phyloP scores from a whole-genome alignment of 2,329 filamentous ascomycete species.

The Alternaria sp. region DNA sequence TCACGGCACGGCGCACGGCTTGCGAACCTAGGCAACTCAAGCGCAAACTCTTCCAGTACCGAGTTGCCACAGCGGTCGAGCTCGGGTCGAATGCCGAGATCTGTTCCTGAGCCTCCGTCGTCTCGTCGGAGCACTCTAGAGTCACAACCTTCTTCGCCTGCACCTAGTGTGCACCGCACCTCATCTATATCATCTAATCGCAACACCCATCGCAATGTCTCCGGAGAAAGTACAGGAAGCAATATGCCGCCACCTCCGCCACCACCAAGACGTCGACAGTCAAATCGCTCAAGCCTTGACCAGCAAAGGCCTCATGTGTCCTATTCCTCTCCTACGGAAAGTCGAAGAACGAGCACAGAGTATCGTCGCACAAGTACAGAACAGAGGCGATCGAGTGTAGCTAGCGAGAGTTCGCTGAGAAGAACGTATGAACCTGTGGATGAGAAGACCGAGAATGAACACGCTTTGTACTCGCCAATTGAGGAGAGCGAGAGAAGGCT shows the following conservation, averaged over 20 bases:
- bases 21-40: constrained; percentile 32
- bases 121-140: constrained; percentile 39
- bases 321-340: constrained; percentile 32
- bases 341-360: constrained; percentile 39
- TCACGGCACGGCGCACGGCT: constrained; percentile 44
- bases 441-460: constrained; percentile 30
- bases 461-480: constrained; percentile 37
- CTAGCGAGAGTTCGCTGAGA: constrained; percentile 44
- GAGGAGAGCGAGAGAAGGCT: constrained; percentile 36
- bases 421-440: constrained; percentile 33
- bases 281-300: constrained; percentile 45
- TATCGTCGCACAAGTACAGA: constrained; percentile 39
- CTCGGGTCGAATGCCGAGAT: constrained; percentile 28
- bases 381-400: constrained; percentile 43
- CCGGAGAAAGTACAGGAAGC: constrained; percentile 33
- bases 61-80: constrained; percentile 35
- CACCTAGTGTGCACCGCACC: constrained; percentile 31
- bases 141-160: constrained; percentile 32
- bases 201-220: constrained; percentile 33
- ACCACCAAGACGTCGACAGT: constrained; percentile 45
- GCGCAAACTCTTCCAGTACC: constrained; percentile 41
- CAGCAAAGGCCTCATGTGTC: constrained; percentile 33
- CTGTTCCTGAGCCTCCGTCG: constrained; percentile 29
- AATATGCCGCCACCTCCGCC: constrained; percentile 42
- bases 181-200: constrained; percentile 40